Evolutionary conservation across 1,139 yeast species (phyloP), one percentile per base, ranked within the genome.

Genomic region (Taphrina communis): DNA sequence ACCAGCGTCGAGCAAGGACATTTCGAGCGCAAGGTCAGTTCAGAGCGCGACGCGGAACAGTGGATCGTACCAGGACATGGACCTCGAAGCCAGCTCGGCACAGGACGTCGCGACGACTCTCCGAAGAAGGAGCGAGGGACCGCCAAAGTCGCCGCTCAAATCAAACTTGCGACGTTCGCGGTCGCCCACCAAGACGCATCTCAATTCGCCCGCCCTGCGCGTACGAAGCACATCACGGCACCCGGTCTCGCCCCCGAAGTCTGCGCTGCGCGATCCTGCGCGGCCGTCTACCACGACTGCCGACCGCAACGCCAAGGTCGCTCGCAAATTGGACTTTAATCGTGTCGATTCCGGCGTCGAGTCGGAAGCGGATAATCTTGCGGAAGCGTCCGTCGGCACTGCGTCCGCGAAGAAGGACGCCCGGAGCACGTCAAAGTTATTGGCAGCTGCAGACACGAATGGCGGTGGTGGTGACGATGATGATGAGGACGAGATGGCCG

Each of bases 161-260:
- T 46, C 57, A 39, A 48, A 68, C 36, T 48, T 56, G 41, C 39
- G 61, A 53, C 58, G 59, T 44, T 35, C 69, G n/a, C 65, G 65
- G 31, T 70, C 75, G 25, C 75, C 74, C 21, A 72, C 70, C 35
- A 71, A 70, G 60, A 73, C 75, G 9, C 70, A 72, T 50, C 72
- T 73, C 38, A 73, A 74, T 21, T 73, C 75, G 3, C 74, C 75
- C 5, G 74, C 75, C 6, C 71, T 73, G 35, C 71, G 75, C 46
- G 60, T 67, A 14, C 66, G 70, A n/a, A 65, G 69, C 19, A 61
- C 72, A 31, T 70, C 66, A 3, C 66, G 68, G 25, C 66, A 46
- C 46, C 62, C 59, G 7, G 21, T 44, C 31, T 66, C 66, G 14
- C 69, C 69, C 9, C 38, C 60, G 39, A 65, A 48, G 14, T 51